phyloP scores from a whole-genome alignment of 1,284 basidiomycete genomes.

The Vanrija sp. region DNA sequence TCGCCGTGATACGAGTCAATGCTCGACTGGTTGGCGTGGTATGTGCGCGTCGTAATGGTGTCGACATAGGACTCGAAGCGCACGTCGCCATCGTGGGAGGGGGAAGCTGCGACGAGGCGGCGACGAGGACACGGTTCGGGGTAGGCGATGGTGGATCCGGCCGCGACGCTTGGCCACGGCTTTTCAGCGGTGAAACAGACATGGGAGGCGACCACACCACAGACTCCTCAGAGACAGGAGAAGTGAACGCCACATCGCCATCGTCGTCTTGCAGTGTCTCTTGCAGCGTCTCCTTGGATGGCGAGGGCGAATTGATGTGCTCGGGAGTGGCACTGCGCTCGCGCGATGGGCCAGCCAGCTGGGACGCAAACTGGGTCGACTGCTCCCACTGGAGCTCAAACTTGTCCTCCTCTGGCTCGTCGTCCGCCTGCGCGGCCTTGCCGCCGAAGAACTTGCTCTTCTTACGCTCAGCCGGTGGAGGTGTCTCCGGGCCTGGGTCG shows the following conservation, averaged over 20 bases:
- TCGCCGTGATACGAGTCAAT: conserved; percentile 4
- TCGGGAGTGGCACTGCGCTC: conserved; percentile 6
- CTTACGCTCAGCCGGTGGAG: conserved; percentile 1
- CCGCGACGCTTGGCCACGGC: background rate
- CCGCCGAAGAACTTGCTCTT: conserved; percentile 36
- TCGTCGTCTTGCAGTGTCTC: conserved; percentile 3
- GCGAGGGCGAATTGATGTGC: conserved; percentile 16
- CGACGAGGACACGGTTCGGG: conserved; percentile 5
- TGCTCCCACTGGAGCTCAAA: conserved; percentile 27
- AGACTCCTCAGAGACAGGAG: conserved; percentile 6
- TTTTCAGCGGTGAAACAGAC: background rate
- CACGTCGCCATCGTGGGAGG: background rate
- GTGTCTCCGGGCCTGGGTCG: background rate
- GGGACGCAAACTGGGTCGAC: conserved; percentile 3
- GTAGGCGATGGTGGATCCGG: conserved; percentile 11
- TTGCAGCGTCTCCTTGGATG: conserved; percentile 12
- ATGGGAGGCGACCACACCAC: conserved; percentile 8
- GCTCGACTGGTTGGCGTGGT: background rate
- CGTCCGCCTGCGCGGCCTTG: background rate
- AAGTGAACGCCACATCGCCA: conserved; percentile 4
- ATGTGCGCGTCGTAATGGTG: background rate
- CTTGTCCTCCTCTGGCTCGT: conserved; percentile 1
- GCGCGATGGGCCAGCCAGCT: background rate
- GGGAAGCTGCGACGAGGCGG: conserved; percentile 4
- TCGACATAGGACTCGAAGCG: background rate